phyloP scores from a whole-genome alignment of 169 alveolate genomes.

The Eimeria praecox region DNA sequence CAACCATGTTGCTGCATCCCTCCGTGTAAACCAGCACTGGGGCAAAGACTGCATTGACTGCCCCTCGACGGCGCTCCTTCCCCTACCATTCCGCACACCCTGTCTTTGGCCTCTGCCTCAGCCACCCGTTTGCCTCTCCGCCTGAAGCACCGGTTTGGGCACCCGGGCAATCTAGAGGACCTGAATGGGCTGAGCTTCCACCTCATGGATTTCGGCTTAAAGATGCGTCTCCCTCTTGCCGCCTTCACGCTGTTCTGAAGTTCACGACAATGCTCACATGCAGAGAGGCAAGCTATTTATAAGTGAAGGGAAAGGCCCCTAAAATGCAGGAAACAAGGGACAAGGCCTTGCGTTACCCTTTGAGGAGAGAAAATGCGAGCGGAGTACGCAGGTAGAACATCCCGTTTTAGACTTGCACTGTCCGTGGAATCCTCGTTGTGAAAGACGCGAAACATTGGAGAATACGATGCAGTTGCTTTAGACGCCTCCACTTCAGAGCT shows the following conservation, averaged over 20 bases:
- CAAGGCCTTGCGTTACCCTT: too few species aligned
- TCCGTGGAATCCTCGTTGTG: not conserved
- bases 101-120: too few species aligned
- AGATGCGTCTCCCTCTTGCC: not conserved
- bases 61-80: not conserved
- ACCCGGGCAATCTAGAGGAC: not conserved
- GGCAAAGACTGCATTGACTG: not conserved
- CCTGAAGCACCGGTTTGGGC: not conserved
- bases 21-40: not conserved
- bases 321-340: too few species aligned
- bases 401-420: not conserved
- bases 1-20: not conserved
- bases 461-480: not conserved
- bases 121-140: not conserved
- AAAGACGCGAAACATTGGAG: not conserved
- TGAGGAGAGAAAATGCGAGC: too few species aligned
- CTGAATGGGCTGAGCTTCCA: not conserved
- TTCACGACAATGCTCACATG: not conserved
- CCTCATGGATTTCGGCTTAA: not conserved
- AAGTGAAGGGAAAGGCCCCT: too few species aligned
- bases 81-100: not conserved
- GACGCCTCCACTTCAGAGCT: not conserved
- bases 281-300: too few species aligned
- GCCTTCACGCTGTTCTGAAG: not conserved
- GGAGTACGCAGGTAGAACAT: too few species aligned